These are phyloP conservation scores for Crassisporium funariophilum DNA, from an alignment of 768 basidiomycete genomes.

Conservation along the genomic window DNA sequence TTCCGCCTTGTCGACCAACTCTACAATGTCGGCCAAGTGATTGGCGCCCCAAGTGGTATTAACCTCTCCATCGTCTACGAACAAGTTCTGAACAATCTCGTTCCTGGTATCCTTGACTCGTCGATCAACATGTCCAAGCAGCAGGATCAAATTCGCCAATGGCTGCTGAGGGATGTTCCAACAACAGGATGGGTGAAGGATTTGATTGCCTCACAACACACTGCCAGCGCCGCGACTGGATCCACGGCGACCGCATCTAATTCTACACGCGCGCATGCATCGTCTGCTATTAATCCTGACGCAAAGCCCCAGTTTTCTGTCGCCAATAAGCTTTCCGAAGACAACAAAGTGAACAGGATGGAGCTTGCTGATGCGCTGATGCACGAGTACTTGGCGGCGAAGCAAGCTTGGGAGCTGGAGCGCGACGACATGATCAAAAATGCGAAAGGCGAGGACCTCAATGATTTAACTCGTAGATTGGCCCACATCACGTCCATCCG, in stretches of 20 bases:
- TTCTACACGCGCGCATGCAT: too few relatives aligned
- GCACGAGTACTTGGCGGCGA: constrained; percentile 29
- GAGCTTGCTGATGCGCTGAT: constrained; percentile 28
- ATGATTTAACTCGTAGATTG: constrained; percentile 24
- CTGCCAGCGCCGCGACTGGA: not conserved
- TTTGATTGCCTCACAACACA: constrained; percentile 19
- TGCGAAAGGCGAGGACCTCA: constrained; percentile 15
- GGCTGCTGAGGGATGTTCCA: constrained; percentile 26
- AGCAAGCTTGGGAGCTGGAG: constrained; percentile 31
- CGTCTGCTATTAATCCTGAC: too few relatives aligned
- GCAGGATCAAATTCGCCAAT: constrained; percentile 26
- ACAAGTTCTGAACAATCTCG: constrained; percentile 27
- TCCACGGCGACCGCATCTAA: too few relatives aligned
- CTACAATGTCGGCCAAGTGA: constrained; percentile 22
- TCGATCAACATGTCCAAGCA: constrained; percentile 18
- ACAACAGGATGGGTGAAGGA: constrained; percentile 21
- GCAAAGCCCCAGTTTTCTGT: too few relatives aligned
- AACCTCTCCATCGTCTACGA: constrained; percentile 30
- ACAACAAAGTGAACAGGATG: constrained; percentile 27
- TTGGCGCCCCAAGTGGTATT: constrained; percentile 27
- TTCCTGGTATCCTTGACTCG: constrained; percentile 23
- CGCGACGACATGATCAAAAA: constrained; percentile 25
- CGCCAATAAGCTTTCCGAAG: constrained; percentile 9
- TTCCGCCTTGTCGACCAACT: constrained; percentile 30
- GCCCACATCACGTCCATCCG: constrained; percentile 28